These are phyloP conservation scores for Beauveria sp. DNA, from an alignment of 2,329 filamentous ascomycete species.

Conservation along the genomic window DNA sequence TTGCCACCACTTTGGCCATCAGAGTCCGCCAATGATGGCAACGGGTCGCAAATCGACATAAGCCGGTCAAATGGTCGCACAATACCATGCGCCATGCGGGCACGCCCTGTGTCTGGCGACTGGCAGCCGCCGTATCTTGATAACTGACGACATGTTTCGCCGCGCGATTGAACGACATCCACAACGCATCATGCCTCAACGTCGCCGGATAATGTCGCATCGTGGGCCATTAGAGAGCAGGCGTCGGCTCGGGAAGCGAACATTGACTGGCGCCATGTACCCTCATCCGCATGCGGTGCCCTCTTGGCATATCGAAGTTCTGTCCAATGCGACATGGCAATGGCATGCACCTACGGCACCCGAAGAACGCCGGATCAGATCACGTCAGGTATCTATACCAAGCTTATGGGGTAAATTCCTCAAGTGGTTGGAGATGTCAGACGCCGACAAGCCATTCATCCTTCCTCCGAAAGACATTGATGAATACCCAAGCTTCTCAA, in stretches of 20 bases:
- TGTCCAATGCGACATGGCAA: slow-evolving; percentile 39
- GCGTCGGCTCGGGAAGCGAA: slow-evolving; percentile 43
- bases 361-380: slow-evolving; percentile 20
- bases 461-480: slow-evolving; percentile 8
- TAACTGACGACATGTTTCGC: slow-evolving; percentile 25
- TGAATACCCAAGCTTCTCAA: neutral
- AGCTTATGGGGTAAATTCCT: slow-evolving; percentile 21
- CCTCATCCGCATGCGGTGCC: slow-evolving; percentile 28
- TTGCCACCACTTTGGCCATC: neutral
- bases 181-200: slow-evolving; percentile 14
- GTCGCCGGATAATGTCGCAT: slow-evolving; percentile 32
- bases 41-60: neutral
- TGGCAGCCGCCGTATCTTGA: slow-evolving; percentile 22
- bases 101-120: slow-evolving; percentile 16
- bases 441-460: slow-evolving; percentile 17
- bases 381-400: slow-evolving; percentile 14
- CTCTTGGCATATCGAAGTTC: slow-evolving; percentile 39
- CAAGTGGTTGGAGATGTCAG: slow-evolving; percentile 20
- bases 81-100: slow-evolving; percentile 21
- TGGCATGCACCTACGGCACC: slow-evolving; percentile 42
- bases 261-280: slow-evolving; percentile 43
- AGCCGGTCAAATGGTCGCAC: slow-evolving; percentile 21
- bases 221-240: slow-evolving; percentile 49
- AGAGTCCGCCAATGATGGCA: neutral
- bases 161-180: slow-evolving; percentile 25